Percentiles rank a stretch among this genome's conserved stretches.
Evolutionary conservation across 352 stramenopile species (phyloP).

Genomic region (Pythium coloratum): DNA sequence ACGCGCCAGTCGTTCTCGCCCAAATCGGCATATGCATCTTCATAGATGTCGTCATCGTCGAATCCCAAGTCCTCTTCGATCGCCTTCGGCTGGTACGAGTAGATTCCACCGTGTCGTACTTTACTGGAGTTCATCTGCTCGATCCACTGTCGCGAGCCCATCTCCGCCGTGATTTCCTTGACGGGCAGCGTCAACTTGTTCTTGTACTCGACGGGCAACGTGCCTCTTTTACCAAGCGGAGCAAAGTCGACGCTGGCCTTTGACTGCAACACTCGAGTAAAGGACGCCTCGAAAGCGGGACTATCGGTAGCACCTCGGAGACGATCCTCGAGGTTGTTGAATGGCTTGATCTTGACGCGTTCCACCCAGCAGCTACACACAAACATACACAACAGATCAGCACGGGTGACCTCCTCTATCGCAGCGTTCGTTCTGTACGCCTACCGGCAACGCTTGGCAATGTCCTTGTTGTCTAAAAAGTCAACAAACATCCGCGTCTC

Average conservation of each 20-base stretch:
- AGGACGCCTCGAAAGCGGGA: slow-evolving; percentile 42
- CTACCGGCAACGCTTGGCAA: slow-evolving; percentile 25
- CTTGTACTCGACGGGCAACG: not conserved
- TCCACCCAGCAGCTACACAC: slow-evolving; percentile 30
- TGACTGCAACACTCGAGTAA: slow-evolving; percentile 11
- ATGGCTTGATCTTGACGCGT: slow-evolving; percentile 37
- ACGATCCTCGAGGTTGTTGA: slow-evolving; percentile 38
- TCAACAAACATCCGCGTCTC: slow-evolving; percentile 36
- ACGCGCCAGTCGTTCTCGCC: not conserved
- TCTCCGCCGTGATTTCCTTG: not conserved
- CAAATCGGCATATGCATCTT: slow-evolving; percentile 16
- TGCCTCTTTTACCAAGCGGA: not conserved
- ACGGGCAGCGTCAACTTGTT: not conserved
- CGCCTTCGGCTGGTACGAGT: slow-evolving; percentile 24
- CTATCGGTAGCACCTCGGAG: slow-evolving; percentile 26
- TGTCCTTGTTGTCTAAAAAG: slow-evolving; percentile 35
- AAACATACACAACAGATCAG: not conserved
- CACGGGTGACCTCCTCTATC: not conserved
- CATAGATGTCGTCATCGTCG: slow-evolving; percentile 5
- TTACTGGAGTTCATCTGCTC: slow-evolving; percentile 28
- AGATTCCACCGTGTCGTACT: slow-evolving; percentile 35
- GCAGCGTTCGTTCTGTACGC: not conserved
- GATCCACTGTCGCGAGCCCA: not conserved
- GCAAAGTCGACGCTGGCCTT: not conserved
- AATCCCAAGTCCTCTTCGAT: slow-evolving; percentile 1